These are phyloP conservation scores for Bryum argenteum DNA, from an alignment of 225 moss, liverwort and hornwort genomes.

Conservation along the genomic window DNA sequence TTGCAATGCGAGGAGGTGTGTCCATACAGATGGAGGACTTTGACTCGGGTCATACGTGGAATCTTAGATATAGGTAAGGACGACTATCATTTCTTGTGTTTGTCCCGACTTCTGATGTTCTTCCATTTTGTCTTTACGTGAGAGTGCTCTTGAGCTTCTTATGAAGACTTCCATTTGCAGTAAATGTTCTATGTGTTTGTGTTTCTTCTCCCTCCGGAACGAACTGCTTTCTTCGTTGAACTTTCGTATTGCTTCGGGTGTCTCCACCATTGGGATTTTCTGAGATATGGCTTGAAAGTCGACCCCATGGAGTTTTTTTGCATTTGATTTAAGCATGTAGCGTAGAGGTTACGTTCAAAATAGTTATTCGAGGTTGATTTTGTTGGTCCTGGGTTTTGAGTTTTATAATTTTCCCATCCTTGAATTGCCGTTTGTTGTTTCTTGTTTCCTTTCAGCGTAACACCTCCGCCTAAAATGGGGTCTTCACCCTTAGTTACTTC, in stretches of 20 bases:
- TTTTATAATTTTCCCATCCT: slow-evolving; percentile 36
- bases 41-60: slow-evolving; percentile 46
- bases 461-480: slow-evolving; percentile 39
- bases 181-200: background rate
- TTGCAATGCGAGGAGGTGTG: slow-evolving; percentile 38
- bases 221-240: background rate
- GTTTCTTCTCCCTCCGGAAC: background rate
- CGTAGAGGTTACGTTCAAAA: background rate
- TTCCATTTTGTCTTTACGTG: background rate
- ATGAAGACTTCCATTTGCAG: background rate
- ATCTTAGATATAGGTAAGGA: slow-evolving; percentile 51
- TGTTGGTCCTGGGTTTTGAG: slow-evolving; percentile 12
- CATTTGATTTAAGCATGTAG: too few species aligned
- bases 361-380: slow-evolving; percentile 13
- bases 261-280: background rate
- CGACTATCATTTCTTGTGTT: background rate
- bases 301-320: background rate
- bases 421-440: slow-evolving; percentile 44
- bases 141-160: background rate
- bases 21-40: slow-evolving; percentile 58
- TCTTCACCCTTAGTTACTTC: slow-evolving; percentile 38
- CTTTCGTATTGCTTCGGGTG: slow-evolving; percentile 5
- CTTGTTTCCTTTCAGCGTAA: slow-evolving; percentile 45
- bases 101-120: background rate
- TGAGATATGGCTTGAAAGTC: background rate